Conservation (phyloP, 805 yeast genomes). For the Danielia oregonensis region DNA sequence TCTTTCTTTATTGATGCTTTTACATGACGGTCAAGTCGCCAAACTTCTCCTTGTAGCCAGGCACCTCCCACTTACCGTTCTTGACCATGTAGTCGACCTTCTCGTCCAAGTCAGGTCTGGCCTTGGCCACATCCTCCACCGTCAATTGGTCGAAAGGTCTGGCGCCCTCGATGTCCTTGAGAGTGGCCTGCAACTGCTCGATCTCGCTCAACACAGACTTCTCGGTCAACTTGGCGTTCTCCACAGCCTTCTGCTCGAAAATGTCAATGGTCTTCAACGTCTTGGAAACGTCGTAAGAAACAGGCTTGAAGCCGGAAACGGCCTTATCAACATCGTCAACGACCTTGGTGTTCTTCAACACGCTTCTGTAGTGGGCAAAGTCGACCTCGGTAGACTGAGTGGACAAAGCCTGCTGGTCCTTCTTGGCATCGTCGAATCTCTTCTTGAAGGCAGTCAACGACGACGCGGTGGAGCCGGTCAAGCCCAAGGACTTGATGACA, state of each 20-base stretch:
- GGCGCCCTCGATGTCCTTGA: conserved; percentile 91
- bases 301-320: conserved; percentile 73
- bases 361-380: conserved; percentile 72
- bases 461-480: conserved; percentile 88
- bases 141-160: conserved; percentile 98
- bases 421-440: conserved; percentile 97
- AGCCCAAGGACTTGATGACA: conserved; percentile 81
- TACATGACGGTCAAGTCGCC: conserved; percentile 94
- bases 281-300: conserved; percentile 79
- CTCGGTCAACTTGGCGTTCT: conserved; percentile 93
- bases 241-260: conserved; percentile 92
- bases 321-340: conserved; percentile 79
- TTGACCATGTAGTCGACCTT: conserved; percentile 92
- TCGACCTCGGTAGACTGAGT: conserved; percentile 76
- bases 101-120: conserved; percentile 96
- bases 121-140: conserved; percentile 89
- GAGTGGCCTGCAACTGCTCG: conserved; percentile 78
- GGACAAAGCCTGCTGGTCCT: conserved; percentile 66
- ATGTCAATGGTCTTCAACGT: conserved; percentile 89
- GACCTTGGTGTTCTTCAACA: conserved; percentile 76
- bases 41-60: conserved; percentile 97
- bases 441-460: conserved; percentile 90
- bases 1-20: conserved; percentile 9
- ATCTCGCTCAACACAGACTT: conserved; percentile 82
- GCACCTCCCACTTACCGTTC: conserved; percentile 97